Evolutionary conservation across 495 filamentous ascomycete species (phyloP).

Genomic region (Xylaria castorea): DNA sequence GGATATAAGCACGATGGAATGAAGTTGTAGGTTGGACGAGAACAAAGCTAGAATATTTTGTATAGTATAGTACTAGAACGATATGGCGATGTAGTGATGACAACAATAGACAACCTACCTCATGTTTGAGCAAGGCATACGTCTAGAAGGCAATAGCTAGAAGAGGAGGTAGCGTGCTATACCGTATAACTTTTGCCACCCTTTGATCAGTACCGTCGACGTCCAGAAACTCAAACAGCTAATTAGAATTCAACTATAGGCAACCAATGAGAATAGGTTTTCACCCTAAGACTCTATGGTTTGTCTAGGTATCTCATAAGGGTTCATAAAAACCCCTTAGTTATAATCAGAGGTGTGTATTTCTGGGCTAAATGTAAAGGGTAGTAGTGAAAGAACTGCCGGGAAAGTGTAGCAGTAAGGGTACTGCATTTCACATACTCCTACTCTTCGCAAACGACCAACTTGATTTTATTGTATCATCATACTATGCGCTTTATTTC

Average conservation of each 20-base stretch:
- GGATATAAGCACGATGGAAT: constrained; percentile 70
- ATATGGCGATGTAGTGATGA: neutral
- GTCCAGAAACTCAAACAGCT: neutral
- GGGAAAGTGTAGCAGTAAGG: neutral
- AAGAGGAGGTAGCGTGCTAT: neutral
- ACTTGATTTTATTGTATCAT: neutral
- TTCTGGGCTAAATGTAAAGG: neutral
- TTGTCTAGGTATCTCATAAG: neutral
- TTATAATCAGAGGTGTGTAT: neutral
- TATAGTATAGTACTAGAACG: neutral
- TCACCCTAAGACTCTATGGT: neutral
- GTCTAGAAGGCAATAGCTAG: neutral
- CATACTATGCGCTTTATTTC: neutral
- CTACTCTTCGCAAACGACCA: neutral
- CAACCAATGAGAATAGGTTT: neutral
- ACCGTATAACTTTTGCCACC: neutral
- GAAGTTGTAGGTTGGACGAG: neutral
- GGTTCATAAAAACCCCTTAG: neutral
- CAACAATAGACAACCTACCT: neutral
- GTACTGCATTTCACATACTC: neutral
- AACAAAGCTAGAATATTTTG: neutral
- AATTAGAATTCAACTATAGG: neutral
- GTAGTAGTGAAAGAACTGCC: neutral
- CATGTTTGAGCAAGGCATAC: no score
- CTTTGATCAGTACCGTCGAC: neutral